Evolutionary conservation across 2,329 filamentous ascomycete genomes (phyloP).

Genomic region (Cordyceps javanica): DNA sequence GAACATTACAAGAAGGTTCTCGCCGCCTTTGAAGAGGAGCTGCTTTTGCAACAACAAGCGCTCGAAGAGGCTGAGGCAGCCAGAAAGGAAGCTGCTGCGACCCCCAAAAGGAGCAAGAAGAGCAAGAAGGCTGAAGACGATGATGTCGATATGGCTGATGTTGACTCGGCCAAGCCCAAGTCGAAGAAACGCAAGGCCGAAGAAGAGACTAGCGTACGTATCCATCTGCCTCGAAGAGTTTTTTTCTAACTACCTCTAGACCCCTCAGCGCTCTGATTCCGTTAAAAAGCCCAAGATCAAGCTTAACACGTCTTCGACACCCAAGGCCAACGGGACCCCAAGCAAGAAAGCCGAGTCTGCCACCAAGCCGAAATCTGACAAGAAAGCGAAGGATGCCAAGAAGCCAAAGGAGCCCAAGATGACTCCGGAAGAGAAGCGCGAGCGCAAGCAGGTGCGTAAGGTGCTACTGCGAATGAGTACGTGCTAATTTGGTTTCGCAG

Average conservation of each 20-base stretch:
- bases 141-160: conserved; percentile 57
- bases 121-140: conserved; percentile 41
- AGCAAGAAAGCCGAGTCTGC: conserved; percentile 53
- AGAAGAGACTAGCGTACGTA: conserved; percentile 55
- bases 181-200: conserved; percentile 79
- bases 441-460: conserved; percentile 51
- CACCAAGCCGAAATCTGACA: conserved; percentile 50
- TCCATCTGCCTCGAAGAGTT: conserved; percentile 12
- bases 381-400: conserved; percentile 49
- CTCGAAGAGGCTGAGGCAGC: conserved; percentile 31
- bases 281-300: conserved; percentile 65
- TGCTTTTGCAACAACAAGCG: conserved; percentile 49
- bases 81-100: conserved; percentile 39
- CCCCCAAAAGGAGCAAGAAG: conserved; percentile 13
- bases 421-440: conserved; percentile 50
- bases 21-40: conserved; percentile 60
- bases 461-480: background rate
- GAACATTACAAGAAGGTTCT: conserved; percentile 80
- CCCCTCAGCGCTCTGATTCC: conserved; percentile 53
- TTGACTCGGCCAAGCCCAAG: conserved; percentile 60
- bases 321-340: conserved; percentile 61
- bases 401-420: conserved; percentile 52
- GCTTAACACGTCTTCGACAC: conserved; percentile 57
- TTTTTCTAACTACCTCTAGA: conserved; percentile 29
- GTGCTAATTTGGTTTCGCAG: conserved; percentile 39